Evolutionary conservation across 192 early-diverging fungal species (phyloP).

Genomic region (Funneliformis geosporum): DNA sequence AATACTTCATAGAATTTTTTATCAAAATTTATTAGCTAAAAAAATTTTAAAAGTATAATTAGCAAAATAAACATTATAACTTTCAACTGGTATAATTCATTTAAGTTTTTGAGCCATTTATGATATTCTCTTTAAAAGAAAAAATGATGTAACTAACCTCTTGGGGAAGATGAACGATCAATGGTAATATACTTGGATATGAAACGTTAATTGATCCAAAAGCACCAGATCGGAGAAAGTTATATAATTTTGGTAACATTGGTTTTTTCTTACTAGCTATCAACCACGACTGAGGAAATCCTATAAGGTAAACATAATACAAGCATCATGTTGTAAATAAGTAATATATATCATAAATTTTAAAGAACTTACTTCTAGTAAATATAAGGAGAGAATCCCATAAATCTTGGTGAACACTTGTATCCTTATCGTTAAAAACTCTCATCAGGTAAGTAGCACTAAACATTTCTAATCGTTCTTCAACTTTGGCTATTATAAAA

Average conservation of each 20-base stretch:
- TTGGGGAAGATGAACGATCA: slow-evolving; percentile 65
- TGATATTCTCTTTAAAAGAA: background rate
- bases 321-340: background rate
- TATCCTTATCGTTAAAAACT: slow-evolving; percentile 76
- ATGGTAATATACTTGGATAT: slow-evolving; percentile 77
- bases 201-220: slow-evolving; percentile 65
- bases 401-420: slow-evolving; percentile 70
- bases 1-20: slow-evolving; percentile 56
- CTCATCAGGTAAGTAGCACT: slow-evolving; percentile 59
- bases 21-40: slow-evolving; percentile 34
- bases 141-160: slow-evolving; percentile 35
- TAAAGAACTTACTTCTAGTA: slow-evolving; percentile 52
- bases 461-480: slow-evolving; percentile 48
- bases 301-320: slow-evolving; percentile 20
- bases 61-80: background rate
- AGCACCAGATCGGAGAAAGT: slow-evolving; percentile 67
- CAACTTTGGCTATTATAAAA: slow-evolving; percentile 47
- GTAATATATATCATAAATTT: background rate
- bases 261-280: slow-evolving; percentile 59
- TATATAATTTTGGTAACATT: slow-evolving; percentile 59
- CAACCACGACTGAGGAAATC: slow-evolving; percentile 65
- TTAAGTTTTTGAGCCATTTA: too few species aligned
- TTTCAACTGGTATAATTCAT: too few species aligned
- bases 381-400: slow-evolving; percentile 87
- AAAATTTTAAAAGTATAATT: background rate